A percentile compares a stretch with the other conserved stretches of the same genome.
phyloP scores from a whole-genome alignment of 2,329 filamentous ascomycete genomes.

The Hypoxylon sp. region DNA sequence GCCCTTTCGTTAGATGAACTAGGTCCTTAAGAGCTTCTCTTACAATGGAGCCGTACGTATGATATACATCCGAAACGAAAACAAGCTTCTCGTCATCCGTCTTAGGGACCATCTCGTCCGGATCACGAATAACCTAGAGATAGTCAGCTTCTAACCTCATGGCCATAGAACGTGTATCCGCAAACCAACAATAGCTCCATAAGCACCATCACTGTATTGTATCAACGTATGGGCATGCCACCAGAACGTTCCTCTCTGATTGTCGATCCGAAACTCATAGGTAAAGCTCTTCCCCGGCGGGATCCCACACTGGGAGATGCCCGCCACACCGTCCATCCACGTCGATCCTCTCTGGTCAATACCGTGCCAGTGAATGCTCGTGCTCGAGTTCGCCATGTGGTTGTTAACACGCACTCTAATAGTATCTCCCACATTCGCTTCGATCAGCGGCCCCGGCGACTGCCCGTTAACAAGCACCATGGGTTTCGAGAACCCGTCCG shows the following conservation, averaged over 20 bases:
- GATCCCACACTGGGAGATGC: slow-evolving; percentile 73
- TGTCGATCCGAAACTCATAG: slow-evolving; percentile 70
- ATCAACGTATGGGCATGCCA: slow-evolving; percentile 75
- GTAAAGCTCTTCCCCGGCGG: slow-evolving; percentile 68
- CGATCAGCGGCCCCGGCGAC: slow-evolving; percentile 61
- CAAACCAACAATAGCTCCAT: slow-evolving; percentile 68
- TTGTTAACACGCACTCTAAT: slow-evolving; percentile 60
- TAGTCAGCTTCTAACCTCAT: slow-evolving; percentile 10
- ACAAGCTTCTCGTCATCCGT: slow-evolving; percentile 57
- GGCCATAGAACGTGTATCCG: background rate
- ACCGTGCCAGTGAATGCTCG: slow-evolving; percentile 78
- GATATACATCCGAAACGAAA: slow-evolving; percentile 59
- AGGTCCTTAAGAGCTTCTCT: slow-evolving; percentile 17
- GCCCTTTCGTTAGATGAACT: background rate
- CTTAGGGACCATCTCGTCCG: slow-evolving; percentile 51
- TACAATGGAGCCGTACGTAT: slow-evolving; percentile 56
- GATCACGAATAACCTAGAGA: slow-evolving; percentile 57
- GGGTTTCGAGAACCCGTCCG: slow-evolving; percentile 57
- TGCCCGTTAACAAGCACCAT: slow-evolving; percentile 60
- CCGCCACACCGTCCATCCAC: slow-evolving; percentile 76
- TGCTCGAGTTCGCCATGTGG: slow-evolving; percentile 56
- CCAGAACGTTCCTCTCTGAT: slow-evolving; percentile 59
- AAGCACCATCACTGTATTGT: slow-evolving; percentile 76
- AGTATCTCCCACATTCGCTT: slow-evolving; percentile 61
- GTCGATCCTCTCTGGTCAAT: slow-evolving; percentile 74